phyloP scores from a whole-genome alignment of 1,284 basidiomycete genomes.

The Fomitopsis schrenkii region DNA sequence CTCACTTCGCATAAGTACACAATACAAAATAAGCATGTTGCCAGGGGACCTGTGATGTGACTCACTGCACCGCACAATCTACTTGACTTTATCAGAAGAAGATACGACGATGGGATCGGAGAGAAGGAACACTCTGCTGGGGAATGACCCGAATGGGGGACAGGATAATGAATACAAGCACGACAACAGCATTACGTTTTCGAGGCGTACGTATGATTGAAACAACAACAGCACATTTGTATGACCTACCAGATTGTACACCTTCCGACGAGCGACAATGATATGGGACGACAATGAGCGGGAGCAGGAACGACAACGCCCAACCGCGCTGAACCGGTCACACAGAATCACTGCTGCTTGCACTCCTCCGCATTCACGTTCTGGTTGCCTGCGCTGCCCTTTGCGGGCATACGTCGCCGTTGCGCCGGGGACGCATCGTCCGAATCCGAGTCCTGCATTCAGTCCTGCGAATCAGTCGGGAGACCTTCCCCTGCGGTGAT shows the following conservation, averaged over 20 bases:
- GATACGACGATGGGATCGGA: constrained; percentile 1
- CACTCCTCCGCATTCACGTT: constrained; percentile 76
- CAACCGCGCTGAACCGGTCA: background rate
- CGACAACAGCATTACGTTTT: constrained; percentile 11
- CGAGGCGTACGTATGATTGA: background rate
- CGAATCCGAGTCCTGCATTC: constrained; percentile 51
- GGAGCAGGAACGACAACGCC: background rate
- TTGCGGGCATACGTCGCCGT: constrained; percentile 53
- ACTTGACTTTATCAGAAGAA: background rate
- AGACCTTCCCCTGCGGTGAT: constrained; percentile 8
- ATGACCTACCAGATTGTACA: constrained; percentile 1
- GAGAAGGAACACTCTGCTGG: constrained; percentile 6
- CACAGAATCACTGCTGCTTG: constrained; percentile 69
- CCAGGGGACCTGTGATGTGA: too few species aligned
- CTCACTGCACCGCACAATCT: too few species aligned
- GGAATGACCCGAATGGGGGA: background rate
- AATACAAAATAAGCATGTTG: too few species aligned
- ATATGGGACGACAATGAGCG: background rate
- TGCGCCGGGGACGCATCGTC: constrained; percentile 48
- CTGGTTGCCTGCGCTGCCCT: constrained; percentile 36
- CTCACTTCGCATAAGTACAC: too few species aligned
- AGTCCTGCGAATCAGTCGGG: constrained; percentile 15
- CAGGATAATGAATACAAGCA: constrained; percentile 9
- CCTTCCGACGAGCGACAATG: background rate
- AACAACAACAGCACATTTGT: background rate